phyloP scores from a whole-genome alignment of 1,284 basidiomycete genomes.

The Paramarasmius palmivorus region DNA sequence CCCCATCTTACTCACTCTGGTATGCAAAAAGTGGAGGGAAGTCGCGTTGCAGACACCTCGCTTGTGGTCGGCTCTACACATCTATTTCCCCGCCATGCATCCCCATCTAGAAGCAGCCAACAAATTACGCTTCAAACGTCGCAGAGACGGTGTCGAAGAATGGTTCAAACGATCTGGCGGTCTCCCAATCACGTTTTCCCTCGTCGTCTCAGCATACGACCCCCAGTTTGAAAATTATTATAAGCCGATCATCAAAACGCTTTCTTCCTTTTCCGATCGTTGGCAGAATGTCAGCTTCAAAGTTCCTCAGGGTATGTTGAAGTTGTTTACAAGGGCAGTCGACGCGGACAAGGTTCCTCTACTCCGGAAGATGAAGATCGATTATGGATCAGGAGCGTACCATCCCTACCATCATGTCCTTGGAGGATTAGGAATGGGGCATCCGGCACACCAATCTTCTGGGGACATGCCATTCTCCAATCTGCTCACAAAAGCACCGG shows the following conservation, averaged over 20 bases:
- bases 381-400: not conserved
- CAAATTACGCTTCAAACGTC: slow-evolving; percentile 2
- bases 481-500: not conserved
- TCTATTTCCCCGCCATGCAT: slow-evolving; percentile 4
- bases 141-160: slow-evolving; percentile 8
- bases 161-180: slow-evolving; percentile 10
- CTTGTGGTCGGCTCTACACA: slow-evolving; percentile 11
- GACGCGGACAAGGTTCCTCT: slow-evolving; percentile 5
- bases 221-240: not conserved
- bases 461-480: not conserved
- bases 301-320: slow-evolving; percentile 7
- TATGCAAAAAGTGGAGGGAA: slow-evolving; percentile 5
- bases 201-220: slow-evolving; percentile 5
- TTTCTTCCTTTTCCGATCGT: slow-evolving; percentile 8
- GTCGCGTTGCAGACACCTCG: slow-evolving; percentile 6
- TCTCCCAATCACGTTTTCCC: slow-evolving; percentile 10
- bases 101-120: not conserved
- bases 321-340: slow-evolving; percentile 1
- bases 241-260: slow-evolving; percentile 1
- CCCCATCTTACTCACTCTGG: slow-evolving; percentile 8
- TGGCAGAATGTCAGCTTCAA: slow-evolving; percentile 8
- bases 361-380: not conserved
- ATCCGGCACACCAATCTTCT: not conserved
- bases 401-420: not conserved
- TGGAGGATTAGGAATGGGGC: not conserved